Evolutionary conservation across 2,329 filamentous ascomycete genomes (phyloP).

Genomic region (Mycosphaerella sp.): DNA sequence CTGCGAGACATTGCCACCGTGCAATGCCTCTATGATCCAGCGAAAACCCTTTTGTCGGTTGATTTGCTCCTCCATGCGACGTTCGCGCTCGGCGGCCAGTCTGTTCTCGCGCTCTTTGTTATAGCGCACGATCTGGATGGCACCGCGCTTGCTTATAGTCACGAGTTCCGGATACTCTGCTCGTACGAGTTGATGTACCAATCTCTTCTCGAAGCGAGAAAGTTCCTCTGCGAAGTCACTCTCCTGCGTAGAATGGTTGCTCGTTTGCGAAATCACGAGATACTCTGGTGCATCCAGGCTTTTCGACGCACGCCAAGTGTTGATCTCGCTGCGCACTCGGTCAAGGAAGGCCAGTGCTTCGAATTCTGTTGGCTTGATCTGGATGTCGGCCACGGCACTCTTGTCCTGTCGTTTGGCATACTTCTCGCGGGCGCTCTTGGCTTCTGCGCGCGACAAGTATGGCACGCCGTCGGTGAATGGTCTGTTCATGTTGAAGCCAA

Average conservation of each 20-base stretch:
- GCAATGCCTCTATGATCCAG: slow-evolving; percentile 46
- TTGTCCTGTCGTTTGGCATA: slow-evolving; percentile 40
- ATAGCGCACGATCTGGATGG: slow-evolving; percentile 39
- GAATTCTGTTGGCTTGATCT: slow-evolving; percentile 47
- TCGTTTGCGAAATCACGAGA: slow-evolving; percentile 32
- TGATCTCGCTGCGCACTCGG: slow-evolving; percentile 41
- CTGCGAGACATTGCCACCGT: slow-evolving; percentile 33
- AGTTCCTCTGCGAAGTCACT: slow-evolving; percentile 32
- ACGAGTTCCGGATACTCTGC: slow-evolving; percentile 50
- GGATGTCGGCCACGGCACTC: slow-evolving; percentile 40
- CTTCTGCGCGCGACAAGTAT: slow-evolving; percentile 57
- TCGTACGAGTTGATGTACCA: slow-evolving; percentile 61
- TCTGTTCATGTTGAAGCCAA: slow-evolving; percentile 53
- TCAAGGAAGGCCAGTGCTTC: slow-evolving; percentile 49
- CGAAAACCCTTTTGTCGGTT: slow-evolving; percentile 43
- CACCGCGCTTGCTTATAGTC: slow-evolving; percentile 39
- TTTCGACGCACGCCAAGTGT: slow-evolving; percentile 40
- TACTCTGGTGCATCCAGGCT: slow-evolving; percentile 23
- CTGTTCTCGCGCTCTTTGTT: slow-evolving; percentile 42
- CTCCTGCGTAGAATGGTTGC: slow-evolving; percentile 15
- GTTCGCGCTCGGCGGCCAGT: slow-evolving; percentile 35
- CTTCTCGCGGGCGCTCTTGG: slow-evolving; percentile 42
- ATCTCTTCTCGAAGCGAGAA: slow-evolving; percentile 56
- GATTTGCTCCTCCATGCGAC: slow-evolving; percentile 38
- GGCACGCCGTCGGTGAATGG: slow-evolving; percentile 53